phyloP scores from a whole-genome alignment of 2,329 filamentous ascomycete species.

The Phialemonium atrogriseum region DNA sequence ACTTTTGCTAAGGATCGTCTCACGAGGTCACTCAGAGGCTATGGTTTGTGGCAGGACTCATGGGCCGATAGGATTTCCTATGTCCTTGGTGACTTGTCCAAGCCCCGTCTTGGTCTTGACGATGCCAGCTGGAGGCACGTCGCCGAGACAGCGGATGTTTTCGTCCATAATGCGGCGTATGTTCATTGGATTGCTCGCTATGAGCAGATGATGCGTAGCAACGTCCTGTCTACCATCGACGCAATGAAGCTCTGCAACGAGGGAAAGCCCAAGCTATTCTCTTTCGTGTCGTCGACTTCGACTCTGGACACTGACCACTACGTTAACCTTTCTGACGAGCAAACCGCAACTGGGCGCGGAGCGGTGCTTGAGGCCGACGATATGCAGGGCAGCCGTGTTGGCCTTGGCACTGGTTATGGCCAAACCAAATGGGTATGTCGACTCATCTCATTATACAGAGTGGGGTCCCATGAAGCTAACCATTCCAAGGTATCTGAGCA shows the following conservation, averaged over 20 bases:
- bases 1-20: slow-evolving; percentile 57
- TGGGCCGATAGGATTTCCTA: slow-evolving; percentile 60
- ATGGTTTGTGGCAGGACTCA: slow-evolving; percentile 66
- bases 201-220: slow-evolving; percentile 59
- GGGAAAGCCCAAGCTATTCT: slow-evolving; percentile 70
- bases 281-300: slow-evolving; percentile 62
- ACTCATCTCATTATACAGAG: background rate
- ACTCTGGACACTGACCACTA: slow-evolving; percentile 2
- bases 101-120: slow-evolving; percentile 66
- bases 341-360: slow-evolving; percentile 49
- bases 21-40: slow-evolving; percentile 59
- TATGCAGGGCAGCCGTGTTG: slow-evolving; percentile 64
- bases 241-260: slow-evolving; percentile 66
- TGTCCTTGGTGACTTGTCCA: slow-evolving; percentile 65
- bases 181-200: slow-evolving; percentile 82
- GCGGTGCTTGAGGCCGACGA: slow-evolving; percentile 70
- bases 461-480: slow-evolving; percentile 36
- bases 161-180: slow-evolving; percentile 75
- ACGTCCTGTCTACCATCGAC: slow-evolving; percentile 76
- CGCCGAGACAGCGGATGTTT: slow-evolving; percentile 57
- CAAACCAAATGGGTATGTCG: slow-evolving; percentile 76
- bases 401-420: slow-evolving; percentile 80
- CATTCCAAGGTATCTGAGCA: slow-evolving; percentile 36
- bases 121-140: slow-evolving; percentile 57
- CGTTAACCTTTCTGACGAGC: slow-evolving; percentile 30